Evolutionary conservation across 164 flowering plant species (phyloP).

Genomic region (Kalanchoe fedtschenkoi): DNA sequence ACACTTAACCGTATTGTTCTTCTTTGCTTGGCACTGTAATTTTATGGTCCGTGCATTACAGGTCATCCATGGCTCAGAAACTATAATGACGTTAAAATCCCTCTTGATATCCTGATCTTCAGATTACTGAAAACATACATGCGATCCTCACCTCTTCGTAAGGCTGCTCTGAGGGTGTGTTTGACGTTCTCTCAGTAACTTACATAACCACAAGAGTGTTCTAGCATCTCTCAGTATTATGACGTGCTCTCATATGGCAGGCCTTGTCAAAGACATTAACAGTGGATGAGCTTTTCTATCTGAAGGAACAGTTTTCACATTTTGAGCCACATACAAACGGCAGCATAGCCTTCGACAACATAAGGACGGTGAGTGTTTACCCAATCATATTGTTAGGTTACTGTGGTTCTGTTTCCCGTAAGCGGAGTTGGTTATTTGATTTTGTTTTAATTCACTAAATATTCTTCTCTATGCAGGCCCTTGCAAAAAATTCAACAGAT

Average conservation of each 20-base stretch:
- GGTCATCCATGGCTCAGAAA: conserved; percentile 93
- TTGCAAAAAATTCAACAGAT: conserved; percentile 70
- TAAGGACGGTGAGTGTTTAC: conserved; percentile 41
- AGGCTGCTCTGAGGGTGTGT: conserved; percentile 91
- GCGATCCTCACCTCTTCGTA: conserved; percentile 83
- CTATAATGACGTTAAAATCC: conserved; percentile 40
- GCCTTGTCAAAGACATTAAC: conserved; percentile 74
- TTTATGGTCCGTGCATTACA: conserved; percentile 20
- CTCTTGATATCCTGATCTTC: conserved; percentile 68
- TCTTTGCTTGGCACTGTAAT: background rate
- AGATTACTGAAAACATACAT: conserved; percentile 68
- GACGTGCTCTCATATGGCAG: conserved; percentile 23
- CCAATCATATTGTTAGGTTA: background rate
- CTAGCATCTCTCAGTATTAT: background rate
- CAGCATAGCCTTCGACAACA: conserved; percentile 51
- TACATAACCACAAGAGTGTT: background rate
- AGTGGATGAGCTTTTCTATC: conserved; percentile 61
- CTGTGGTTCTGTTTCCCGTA: background rate
- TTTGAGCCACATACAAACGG: conserved; percentile 60
- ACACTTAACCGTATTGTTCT: background rate
- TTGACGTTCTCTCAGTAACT: conserved; percentile 1
- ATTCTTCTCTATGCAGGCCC: conserved; percentile 39
- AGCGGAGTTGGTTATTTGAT: background rate
- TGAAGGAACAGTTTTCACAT: conserved; percentile 66
- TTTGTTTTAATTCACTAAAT: conserved; percentile 3